A percentile compares a stretch with the other conserved stretches of the same genome.
phyloP scores from a whole-genome alignment of 129 eudicot species.

The Kitagawia praeruptora region DNA sequence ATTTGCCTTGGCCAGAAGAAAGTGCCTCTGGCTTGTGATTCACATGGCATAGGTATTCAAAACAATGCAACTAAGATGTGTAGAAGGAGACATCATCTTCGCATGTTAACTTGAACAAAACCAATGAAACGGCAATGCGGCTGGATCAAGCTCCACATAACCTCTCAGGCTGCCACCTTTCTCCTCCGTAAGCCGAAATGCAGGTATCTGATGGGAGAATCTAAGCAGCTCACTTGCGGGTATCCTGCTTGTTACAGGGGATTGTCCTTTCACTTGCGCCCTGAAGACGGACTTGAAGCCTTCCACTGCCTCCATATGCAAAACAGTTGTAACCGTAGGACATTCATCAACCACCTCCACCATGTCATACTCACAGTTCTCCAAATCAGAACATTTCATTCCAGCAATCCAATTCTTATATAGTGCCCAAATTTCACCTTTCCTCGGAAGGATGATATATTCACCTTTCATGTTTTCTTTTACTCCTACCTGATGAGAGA shows the following conservation, averaged over 20 bases:
- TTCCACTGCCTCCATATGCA: slow-evolving; percentile 15
- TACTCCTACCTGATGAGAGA: slow-evolving; percentile 53
- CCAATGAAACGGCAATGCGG: slow-evolving; percentile 20
- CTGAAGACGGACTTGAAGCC: slow-evolving; percentile 25
- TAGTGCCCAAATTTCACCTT: slow-evolving; percentile 36
- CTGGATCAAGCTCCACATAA: slow-evolving; percentile 33
- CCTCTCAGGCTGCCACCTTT: slow-evolving; percentile 28
- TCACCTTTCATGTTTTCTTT: slow-evolving; percentile 5
- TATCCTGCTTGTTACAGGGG: slow-evolving; percentile 10
- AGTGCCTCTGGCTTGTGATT: slow-evolving; percentile 5
- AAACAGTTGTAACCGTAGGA: not conserved
- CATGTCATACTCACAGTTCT: slow-evolving; percentile 25
- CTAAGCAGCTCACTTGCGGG: slow-evolving; percentile 17
- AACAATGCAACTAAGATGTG: not conserved
- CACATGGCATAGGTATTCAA: not conserved
- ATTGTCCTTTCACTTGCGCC: slow-evolving; percentile 8
- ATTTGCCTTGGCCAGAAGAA: not conserved
- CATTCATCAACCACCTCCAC: slow-evolving; percentile 25
- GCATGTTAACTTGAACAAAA: slow-evolving; percentile 1
- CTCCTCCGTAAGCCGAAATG: slow-evolving; percentile 29
- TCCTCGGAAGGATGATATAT: slow-evolving; percentile 19
- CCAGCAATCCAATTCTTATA: slow-evolving; percentile 24
- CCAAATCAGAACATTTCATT: slow-evolving; percentile 18
- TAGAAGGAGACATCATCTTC: not conserved
- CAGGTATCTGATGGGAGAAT: slow-evolving; percentile 37